Evolutionary conservation across 2,329 filamentous ascomycete genomes (phyloP).

Genomic region (Apiospora marii): DNA sequence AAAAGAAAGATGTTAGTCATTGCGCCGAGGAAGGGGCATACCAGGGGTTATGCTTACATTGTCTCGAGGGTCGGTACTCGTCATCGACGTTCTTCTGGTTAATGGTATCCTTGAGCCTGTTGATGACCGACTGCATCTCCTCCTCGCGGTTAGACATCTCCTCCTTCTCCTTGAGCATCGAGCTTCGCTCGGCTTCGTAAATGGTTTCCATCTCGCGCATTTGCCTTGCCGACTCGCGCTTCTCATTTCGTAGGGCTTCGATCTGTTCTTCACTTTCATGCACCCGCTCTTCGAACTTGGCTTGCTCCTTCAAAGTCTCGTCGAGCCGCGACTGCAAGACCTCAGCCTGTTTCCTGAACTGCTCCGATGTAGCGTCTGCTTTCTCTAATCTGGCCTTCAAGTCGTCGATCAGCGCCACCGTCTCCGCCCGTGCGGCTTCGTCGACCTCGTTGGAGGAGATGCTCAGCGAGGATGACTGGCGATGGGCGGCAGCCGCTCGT

Average conservation of each 20-base stretch:
- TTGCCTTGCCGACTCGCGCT: constrained; percentile 82
- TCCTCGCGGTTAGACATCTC: constrained; percentile 85
- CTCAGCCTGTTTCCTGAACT: constrained; percentile 83
- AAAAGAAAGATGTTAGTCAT: constrained; percentile 22
- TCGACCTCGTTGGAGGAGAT: constrained; percentile 60
- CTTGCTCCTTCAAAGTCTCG: constrained; percentile 83
- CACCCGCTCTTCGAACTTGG: constrained; percentile 83
- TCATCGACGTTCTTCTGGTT: constrained; percentile 72
- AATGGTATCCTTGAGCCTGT: constrained; percentile 88
- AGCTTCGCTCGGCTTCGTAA: constrained; percentile 88
- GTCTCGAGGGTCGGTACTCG: constrained; percentile 64
- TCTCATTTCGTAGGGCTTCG: constrained; percentile 82
- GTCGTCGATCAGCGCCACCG: constrained; percentile 81
- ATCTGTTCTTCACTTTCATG: constrained; percentile 88
- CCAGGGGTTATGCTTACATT: constrained; percentile 54
- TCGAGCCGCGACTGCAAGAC: constrained; percentile 87
- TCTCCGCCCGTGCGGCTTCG: constrained; percentile 80
- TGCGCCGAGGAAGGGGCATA: not conserved
- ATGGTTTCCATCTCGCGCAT: constrained; percentile 91
- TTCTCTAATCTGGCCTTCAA: constrained; percentile 83
- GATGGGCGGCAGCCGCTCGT: constrained; percentile 70
- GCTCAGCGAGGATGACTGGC: constrained; percentile 58
- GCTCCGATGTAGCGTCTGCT: constrained; percentile 79
- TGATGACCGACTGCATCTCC: constrained; percentile 89
- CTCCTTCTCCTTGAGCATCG: constrained; percentile 91